phyloP scores from a whole-genome alignment of 805 yeast species.

The Candida piceae region DNA sequence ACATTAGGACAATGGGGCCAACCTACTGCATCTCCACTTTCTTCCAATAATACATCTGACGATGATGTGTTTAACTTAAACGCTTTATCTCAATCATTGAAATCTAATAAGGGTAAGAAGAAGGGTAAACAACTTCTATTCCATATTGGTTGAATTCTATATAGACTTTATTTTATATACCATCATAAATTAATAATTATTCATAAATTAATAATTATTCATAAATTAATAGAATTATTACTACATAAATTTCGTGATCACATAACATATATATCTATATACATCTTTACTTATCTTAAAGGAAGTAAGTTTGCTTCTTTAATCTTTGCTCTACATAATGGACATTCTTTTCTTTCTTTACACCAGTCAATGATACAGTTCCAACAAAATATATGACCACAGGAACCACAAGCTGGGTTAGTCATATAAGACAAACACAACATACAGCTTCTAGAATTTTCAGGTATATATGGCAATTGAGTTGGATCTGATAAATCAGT shows the following conservation, averaged over 20 bases:
- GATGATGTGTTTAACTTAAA: constrained; percentile 20
- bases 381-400: constrained; percentile 97
- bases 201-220: no score
- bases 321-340: constrained; percentile 75
- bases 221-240: no score
- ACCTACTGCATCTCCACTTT: constrained; percentile 1
- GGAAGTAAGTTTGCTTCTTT: constrained; percentile 60
- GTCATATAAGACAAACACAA: constrained; percentile 76
- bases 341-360: constrained; percentile 83
- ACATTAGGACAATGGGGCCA: constrained; percentile 31
- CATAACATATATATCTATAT: no score
- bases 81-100: constrained; percentile 16
- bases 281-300: constrained; percentile 41
- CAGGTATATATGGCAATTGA: constrained; percentile 64
- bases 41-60: constrained; percentile 6
- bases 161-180: no score
- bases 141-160: constrained; percentile 49
- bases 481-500: constrained; percentile 54
- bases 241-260: no score
- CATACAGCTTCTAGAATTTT: constrained; percentile 70
- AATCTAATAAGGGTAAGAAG: constrained; percentile 30
- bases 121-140: constrained; percentile 52
- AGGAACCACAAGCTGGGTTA: constrained; percentile 78
- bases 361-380: constrained; percentile 86
- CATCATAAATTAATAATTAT: no score